Base-by-base conservation (phyloP, 805 yeast species). In the Candida insectorum region DNA sequence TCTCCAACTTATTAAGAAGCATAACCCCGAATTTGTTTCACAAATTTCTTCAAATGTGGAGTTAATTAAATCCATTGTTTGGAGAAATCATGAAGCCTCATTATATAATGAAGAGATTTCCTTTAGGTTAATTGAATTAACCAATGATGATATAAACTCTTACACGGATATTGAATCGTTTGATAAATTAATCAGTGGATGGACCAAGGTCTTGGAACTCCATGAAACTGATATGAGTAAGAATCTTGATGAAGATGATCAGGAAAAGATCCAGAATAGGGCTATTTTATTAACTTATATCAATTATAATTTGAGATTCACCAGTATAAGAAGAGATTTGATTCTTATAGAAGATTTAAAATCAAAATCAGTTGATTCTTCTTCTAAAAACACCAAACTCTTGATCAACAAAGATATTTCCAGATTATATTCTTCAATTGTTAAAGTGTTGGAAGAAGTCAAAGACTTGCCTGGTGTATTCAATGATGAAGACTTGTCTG, bases 401-500 rank as follows among this genome's bases (percentile, higher is more conserved):
- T 57, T 51, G 6, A 47, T 40, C 27, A 49, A 59, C 30, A 65
- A 62, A 36, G 80, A 78, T 42, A 52, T 62, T 5, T 50, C 70
- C 25, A 68, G 80, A 37, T 53, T 81, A 16, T 69, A 67, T 39
- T 75, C 71, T 15, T 62, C 70, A 6, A 68, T 85, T 24, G 54
- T 70, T 9, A 61, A 68, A 29, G 77, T 83, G 12, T 53, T 81
- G 22, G 59, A 58, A 3, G 81, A 81, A 44, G 59, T 87, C 28
- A 67, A 73, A 49, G 95, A 87, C 40, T 69, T 93, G 32, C 96
- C 97, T 0, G 97, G 97, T 68, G 95, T 91, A 13, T 79, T 83
- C 51, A 85, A 85, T 33, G 95, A 87, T 52, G 93, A 84, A 33
- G 79, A 72, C 15, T 67, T 91, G 34, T 54, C 64, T 41, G 59